Conservation (phyloP, 2,329 filamentous ascomycete genomes). For the Ceratocystis harringtonii region DNA sequence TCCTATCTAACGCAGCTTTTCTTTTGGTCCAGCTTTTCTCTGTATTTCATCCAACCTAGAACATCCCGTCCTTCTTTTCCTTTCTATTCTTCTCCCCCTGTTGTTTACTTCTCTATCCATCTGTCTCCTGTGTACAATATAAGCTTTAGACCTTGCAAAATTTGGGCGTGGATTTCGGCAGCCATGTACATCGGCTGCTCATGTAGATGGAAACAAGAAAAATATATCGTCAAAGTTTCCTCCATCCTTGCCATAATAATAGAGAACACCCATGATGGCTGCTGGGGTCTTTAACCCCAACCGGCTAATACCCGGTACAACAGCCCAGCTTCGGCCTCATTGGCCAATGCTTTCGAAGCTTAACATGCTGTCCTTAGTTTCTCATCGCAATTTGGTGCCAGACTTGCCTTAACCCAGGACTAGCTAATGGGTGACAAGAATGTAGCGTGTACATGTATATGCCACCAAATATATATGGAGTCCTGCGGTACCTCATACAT, state of each 20-base stretch:
- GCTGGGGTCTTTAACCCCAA: not conserved
- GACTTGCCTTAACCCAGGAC: not conserved
- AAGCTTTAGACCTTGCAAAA: conserved; percentile 17
- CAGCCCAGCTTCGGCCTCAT: not conserved
- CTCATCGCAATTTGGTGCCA: not conserved
- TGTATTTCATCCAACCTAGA: not conserved
- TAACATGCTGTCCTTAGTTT: conserved; percentile 13
- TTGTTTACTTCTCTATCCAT: conserved; percentile 13
- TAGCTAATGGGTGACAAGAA: not conserved
- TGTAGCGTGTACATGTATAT: conserved; percentile 8
- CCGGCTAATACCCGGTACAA: not conserved
- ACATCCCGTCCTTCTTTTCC: not conserved
- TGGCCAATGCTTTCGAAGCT: conserved; percentile 3
- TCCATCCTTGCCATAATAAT: no score
- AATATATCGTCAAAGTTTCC: no score
- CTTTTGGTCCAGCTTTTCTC: not conserved
- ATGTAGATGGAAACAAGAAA: not conserved
- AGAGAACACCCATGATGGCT: not conserved
- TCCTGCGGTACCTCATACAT: not conserved
- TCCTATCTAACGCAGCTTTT: not conserved
- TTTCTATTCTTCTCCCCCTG: conserved; percentile 4
- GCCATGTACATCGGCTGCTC: not conserved
- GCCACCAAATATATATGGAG: not conserved
- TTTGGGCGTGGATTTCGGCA: not conserved
- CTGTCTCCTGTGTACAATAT: conserved; percentile 17